Evolutionary conservation across 2,329 filamentous ascomycete genomes (phyloP).

Genomic region (Chalaropsis ovoidea): DNA sequence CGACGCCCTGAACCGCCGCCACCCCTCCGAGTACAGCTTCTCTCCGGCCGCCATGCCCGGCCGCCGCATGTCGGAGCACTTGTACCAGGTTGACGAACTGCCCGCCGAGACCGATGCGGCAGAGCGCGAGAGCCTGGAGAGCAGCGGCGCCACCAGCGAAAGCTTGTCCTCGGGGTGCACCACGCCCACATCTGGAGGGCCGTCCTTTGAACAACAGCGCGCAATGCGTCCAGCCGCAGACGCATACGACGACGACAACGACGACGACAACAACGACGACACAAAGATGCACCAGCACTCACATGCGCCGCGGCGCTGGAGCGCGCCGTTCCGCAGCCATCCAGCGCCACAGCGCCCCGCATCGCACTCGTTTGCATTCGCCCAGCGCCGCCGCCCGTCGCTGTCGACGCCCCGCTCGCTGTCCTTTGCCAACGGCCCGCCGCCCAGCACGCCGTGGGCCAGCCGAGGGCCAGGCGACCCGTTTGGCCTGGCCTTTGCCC

Average conservation of each 20-base stretch:
- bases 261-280: not conserved
- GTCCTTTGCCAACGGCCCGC: slow-evolving; percentile 23
- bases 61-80: slow-evolving; percentile 18
- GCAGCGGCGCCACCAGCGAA: not conserved
- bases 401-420: slow-evolving; percentile 22
- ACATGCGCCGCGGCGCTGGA: not conserved
- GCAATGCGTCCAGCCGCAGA: not conserved
- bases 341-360: slow-evolving; percentile 11
- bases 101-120: slow-evolving; percentile 2
- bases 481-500: not conserved
- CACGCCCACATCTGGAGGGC: slow-evolving; percentile 6
- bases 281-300: not conserved
- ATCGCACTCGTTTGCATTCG: slow-evolving; percentile 23
- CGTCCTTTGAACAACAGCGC: not conserved
- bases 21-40: not conserved
- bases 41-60: not conserved
- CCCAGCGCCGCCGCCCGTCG: slow-evolving; percentile 19
- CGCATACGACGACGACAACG: not conserved
- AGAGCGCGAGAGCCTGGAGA: slow-evolving; percentile 6
- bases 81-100: slow-evolving; percentile 23
- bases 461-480: not conserved
- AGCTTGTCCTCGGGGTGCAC: slow-evolving; percentile 5
- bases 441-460: slow-evolving; percentile 7
- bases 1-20: not conserved
- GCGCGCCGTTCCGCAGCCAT: slow-evolving; percentile 16